Evolutionary conservation across 73 alveolate genomes (phyloP), one percentile per base, ranked within the genome.

Genomic region (Blepharisma japonicum): DNA sequence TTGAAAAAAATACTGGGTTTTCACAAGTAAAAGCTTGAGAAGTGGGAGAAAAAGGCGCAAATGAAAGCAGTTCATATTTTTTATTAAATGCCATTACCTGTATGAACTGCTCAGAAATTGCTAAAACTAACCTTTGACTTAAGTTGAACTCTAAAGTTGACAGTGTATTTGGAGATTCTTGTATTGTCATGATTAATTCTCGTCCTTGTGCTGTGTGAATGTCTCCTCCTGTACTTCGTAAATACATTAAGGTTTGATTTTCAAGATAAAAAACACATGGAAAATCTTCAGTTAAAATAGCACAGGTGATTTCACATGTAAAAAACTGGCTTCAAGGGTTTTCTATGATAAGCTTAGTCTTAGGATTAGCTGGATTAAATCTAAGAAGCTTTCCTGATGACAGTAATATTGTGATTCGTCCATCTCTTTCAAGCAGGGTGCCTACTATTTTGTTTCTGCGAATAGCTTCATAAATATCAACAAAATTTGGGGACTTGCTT

Each of bases 41-140:
- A 4, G 50, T 25, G 4, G 74, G 74, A 14, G 14, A 39, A 61
- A 61, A 61, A 61, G 74, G 74, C 39, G 74, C 74, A 39, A 61
- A 61, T 14, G 74, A 39, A n/a, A 61, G 47, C 47, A 61, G 5
- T 61, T 61, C 74, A 25, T 61, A 1, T 61, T 61, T 61, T 61
- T 61, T 61, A 61, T 61, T 61, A 20, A 61, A 20, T 14, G 47
- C 14, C 74, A 61, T 14, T 8, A 61, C 23, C 47, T 61, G 74
- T 14, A 61, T 61, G 18, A 14, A 9, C 4, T 61, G 14, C 18
- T 61, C 74, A 20, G 74, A 61, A 61, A 61, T 25, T 25, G 47
- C 74, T 20, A 61, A 20, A 61, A 61, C 46, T 1, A 61, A 1
- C 47, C 23, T 61, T 25, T 61, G 14, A 2, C 4, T 20, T 8